These are phyloP conservation scores for Parachlorella kessleri DNA, from an alignment of 139 green algal species.

Conservation along the genomic window DNA sequence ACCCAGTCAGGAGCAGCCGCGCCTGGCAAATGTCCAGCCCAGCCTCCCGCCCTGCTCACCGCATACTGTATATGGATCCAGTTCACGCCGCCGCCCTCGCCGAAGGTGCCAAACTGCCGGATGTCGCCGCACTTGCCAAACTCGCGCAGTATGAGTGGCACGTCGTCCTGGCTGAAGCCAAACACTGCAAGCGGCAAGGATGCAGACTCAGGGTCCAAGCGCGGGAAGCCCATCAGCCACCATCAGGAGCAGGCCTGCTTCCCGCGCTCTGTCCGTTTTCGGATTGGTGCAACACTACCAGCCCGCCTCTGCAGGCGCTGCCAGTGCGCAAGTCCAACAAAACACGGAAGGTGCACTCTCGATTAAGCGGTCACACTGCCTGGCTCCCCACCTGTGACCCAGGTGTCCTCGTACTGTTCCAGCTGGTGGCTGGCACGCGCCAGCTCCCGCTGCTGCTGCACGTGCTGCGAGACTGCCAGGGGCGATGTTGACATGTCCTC, in stretches of 20 bases:
- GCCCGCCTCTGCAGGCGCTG: too few species aligned
- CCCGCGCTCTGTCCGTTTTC: too few species aligned
- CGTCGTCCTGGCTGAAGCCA: slow-evolving; percentile 41
- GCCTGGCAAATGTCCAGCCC: too few species aligned
- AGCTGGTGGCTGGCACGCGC: not conserved
- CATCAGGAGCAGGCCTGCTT: too few species aligned
- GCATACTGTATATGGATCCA: slow-evolving; percentile 61
- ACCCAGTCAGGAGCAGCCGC: too few species aligned
- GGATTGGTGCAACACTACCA: too few species aligned
- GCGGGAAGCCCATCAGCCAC: too few species aligned
- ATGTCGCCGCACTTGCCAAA: slow-evolving; percentile 57
- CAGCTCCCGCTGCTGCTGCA: slow-evolving; percentile 8
- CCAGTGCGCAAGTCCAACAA: too few species aligned
- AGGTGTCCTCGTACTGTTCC: slow-evolving; percentile 31
- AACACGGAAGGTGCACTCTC: too few species aligned
- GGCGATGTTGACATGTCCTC: slow-evolving; percentile 33
- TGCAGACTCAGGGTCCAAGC: too few species aligned
- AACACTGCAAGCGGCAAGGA: too few species aligned
- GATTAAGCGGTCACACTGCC: too few species aligned
- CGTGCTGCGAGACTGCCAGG: not conserved
- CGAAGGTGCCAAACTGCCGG: slow-evolving; percentile 45
- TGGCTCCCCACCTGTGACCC: slow-evolving; percentile 37
- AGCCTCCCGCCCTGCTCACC: slow-evolving; percentile 12
- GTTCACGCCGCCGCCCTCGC: slow-evolving; percentile 35
- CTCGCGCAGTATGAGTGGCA: slow-evolving; percentile 40